Evolutionary conservation across 2,329 filamentous ascomycete species (phyloP), one percentile per base, ranked within the genome.

Genomic region (Trichoderma afroharzianum): DNA sequence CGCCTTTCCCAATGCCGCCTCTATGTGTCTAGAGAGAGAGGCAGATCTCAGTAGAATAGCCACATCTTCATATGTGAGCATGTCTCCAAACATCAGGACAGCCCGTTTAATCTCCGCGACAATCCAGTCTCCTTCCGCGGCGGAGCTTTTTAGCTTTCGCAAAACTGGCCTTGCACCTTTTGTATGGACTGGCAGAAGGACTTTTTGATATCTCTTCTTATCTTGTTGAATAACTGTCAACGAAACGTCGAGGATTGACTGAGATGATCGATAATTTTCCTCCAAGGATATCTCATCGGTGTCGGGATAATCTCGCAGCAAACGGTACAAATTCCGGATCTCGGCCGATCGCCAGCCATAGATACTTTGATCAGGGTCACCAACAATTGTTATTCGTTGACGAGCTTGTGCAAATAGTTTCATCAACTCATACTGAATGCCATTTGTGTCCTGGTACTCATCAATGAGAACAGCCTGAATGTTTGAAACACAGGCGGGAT

Each of bases 401-500:
- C 87, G 86, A 26, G 85, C 83, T 72, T 93, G 90, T 2, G 95
- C 93, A 76, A 99, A 91, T 1, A 97, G 86, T 74, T 88, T 91
- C 94, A 98, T 98, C 55, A 99, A 84, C 76, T 98, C 94, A 77
- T 97, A 98, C 80, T 99, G 95, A 5, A 98, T 91, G 24, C 93
- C 88, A 78, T 98, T 99, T 8, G 95, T 98, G 81, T 99, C 95
- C 81, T 99, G 95, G 74, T 98, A 99, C 79, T 99, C 95, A 79
- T 99, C 95, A 73, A 99, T 97, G 59, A 99, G 86, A 7, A 98
- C 94, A 0, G 93, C 90, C 80, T 98, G 91, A 21, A 99, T 90
- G 76, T 97, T 98, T 15, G 91, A 91, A 3, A 98, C 95, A 77
- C 95, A 98, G 15, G 88, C 85, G 0, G 95, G 93, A 75, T 93